Conservation (phyloP, 1,284 basidiomycete species). For the Phellopilus nigrolimitatus region DNA sequence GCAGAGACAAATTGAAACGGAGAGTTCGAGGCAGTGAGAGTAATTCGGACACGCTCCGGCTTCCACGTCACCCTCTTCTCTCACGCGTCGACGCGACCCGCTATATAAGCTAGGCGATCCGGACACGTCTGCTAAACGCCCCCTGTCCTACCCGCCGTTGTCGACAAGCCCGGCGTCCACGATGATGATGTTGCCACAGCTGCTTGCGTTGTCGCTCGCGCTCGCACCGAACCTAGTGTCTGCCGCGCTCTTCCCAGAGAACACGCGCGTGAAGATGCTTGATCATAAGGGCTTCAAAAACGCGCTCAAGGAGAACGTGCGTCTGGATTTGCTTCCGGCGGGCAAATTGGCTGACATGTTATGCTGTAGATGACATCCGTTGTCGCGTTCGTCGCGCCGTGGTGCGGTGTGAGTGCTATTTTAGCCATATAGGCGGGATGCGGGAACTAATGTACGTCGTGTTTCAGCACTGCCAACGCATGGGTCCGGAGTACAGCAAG, state of each 20-base stretch:
- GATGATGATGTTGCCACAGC: conserved; percentile 29
- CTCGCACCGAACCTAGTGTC: conserved; percentile 49
- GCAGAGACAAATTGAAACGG: no score
- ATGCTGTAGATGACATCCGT: conserved; percentile 64
- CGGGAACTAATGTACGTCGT: conserved; percentile 3
- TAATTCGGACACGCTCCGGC: no score
- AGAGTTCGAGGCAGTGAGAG: no score
- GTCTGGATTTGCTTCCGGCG: conserved; percentile 30
- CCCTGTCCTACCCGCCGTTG: no score
- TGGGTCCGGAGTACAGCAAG: conserved; percentile 83
- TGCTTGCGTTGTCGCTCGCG: conserved; percentile 33
- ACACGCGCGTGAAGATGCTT: conserved; percentile 70
- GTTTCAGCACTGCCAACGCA: conserved; percentile 77
- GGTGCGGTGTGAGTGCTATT: conserved; percentile 68
- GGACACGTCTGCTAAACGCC: no score
- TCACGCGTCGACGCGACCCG: no score
- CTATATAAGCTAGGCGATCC: no score
- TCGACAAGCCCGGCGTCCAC: conserved; percentile 1
- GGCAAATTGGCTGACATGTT: conserved; percentile 8
- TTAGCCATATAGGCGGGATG: neutral
- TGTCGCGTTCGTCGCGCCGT: conserved; percentile 87
- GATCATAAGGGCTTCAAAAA: conserved; percentile 70
- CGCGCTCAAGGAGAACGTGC: conserved; percentile 72
- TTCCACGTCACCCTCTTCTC: no score
- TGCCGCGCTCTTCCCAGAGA: conserved; percentile 70